Evolutionary conservation across 2,329 filamentous ascomycete species (phyloP), one percentile per base, ranked within the genome.

Genomic region (Venturia asperata): DNA sequence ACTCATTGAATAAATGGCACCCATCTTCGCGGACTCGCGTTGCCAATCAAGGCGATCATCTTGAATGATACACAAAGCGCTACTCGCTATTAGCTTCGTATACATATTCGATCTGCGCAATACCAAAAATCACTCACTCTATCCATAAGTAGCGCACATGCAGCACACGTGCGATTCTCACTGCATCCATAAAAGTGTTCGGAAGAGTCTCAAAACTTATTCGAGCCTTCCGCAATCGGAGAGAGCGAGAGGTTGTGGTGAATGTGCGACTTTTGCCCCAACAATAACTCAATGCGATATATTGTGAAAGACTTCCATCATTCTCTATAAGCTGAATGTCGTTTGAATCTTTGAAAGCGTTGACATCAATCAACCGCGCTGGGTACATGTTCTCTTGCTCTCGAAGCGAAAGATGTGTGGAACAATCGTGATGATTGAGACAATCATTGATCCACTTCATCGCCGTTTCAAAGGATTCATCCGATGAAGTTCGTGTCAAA

Each of bases 1-100:
- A n/a, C 68, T 43, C 24, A 61, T 65, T 15, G 61, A 56, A 63
- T 69, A 69, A 17, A 69, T 62, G 39, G 49, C 61, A 15, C 63
- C 67, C 68, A 69, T 69, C 17, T 61, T 68, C 19, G 49, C 60
- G 6, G 61, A 63, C 61, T 69, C 67, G 5, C 42, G 39, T 34
- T 65, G 27, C 68, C 68, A 68, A 43, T 69, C 68, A 5, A 56
- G 13, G 11, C 47, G 37, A 21, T 45, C 45, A 61, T 69, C 68
- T 67, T 69, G 68, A 63, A 69, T 47, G 24, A 69, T 69, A 58
- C 68, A 69, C 11, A 69, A 30, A 15, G 67, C 52, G 55, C 52
- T 58, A 7, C 2, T n/a, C 27, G 27, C 30, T 37, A 19, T 58
- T 15, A 58, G 52, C 37, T n/a, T 39, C 13, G 27, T 4, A 15